Conservation (phyloP, 108 stramenopile species). For the Cyclotella sp. region DNA sequence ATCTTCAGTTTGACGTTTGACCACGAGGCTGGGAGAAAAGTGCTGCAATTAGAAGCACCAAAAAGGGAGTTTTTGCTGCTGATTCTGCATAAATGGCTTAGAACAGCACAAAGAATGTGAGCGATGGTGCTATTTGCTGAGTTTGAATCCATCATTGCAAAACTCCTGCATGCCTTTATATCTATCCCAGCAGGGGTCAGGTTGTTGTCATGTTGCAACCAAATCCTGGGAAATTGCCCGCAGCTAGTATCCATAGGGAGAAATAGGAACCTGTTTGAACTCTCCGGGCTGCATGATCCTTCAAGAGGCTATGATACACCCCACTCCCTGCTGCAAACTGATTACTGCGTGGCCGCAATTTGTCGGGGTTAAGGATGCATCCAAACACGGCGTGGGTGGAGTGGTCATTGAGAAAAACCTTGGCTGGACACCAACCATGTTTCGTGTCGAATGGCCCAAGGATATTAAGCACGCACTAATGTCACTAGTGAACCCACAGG, state of each 20-base stretch:
- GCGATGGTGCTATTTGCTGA: constrained; percentile 1
- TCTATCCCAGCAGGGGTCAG: not conserved
- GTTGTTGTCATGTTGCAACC: not conserved
- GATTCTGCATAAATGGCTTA: not conserved
- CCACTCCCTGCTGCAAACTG: not conserved
- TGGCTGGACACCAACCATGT: not conserved
- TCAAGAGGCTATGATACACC: not conserved
- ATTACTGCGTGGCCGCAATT: not conserved
- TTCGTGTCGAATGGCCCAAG: not conserved
- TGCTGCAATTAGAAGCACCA: too few species aligned
- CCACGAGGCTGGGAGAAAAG: too few species aligned
- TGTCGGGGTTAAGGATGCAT: too few species aligned
- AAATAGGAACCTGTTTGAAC: not conserved
- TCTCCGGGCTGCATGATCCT: not conserved
- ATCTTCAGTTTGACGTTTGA: not conserved
- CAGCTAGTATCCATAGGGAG: not conserved
- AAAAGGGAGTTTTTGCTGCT: not conserved
- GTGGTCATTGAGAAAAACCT: not conserved
- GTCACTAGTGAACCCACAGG: too few species aligned
- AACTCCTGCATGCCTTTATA: constrained; percentile 12
- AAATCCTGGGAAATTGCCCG: not conserved
- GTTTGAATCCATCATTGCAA: constrained; percentile 3
- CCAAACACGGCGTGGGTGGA: too few species aligned
- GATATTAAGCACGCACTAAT: not conserved
- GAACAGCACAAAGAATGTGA: not conserved